Evolutionary conservation across 805 yeast genomes (phyloP).

Genomic region (Torulaspora indica): DNA sequence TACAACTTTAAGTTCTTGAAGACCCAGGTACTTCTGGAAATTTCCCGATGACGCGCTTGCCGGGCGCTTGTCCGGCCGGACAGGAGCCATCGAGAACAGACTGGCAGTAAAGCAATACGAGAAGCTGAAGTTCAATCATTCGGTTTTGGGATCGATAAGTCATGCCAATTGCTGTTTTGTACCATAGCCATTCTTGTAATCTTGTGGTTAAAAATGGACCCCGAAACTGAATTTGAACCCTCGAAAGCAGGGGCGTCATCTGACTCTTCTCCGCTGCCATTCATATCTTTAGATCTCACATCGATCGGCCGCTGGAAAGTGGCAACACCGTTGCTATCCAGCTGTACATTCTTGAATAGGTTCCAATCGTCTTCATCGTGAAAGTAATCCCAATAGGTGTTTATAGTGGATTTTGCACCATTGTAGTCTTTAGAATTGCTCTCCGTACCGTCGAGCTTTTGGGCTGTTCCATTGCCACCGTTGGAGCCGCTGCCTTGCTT

Average conservation of each 20-base stretch:
- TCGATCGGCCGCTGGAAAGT: slow-evolving; percentile 15
- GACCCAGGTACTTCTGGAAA: slow-evolving; percentile 9
- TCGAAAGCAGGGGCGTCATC: slow-evolving; percentile 1
- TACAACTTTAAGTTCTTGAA: slow-evolving; percentile 2
- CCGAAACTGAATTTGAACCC: slow-evolving; percentile 12
- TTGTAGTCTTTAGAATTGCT: slow-evolving; percentile 6
- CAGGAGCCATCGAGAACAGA: background rate
- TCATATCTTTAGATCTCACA: background rate
- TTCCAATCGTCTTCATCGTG: slow-evolving; percentile 34
- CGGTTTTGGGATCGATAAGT: slow-evolving; percentile 11
- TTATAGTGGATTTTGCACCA: slow-evolving; percentile 5
- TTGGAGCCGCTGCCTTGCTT: slow-evolving; percentile 8
- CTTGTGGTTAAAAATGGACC: slow-evolving; percentile 19
- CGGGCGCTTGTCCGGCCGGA: slow-evolving; percentile 2
- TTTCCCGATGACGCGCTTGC: slow-evolving; percentile 5
- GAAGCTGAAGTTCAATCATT: background rate
- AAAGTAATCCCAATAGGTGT: slow-evolving; percentile 32
- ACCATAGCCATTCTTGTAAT: slow-evolving; percentile 14
- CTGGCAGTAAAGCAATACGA: background rate
- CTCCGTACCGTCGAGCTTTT: slow-evolving; percentile 5
- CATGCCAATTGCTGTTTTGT: slow-evolving; percentile 20
- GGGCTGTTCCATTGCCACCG: slow-evolving; percentile 4
- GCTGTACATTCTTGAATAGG: slow-evolving; percentile 22
- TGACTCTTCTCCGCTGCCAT: background rate
- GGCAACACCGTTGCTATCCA: slow-evolving; percentile 28